Conservation (phyloP, 371 early-diverging fungal genomes). For the Mortierella sp. region DNA sequence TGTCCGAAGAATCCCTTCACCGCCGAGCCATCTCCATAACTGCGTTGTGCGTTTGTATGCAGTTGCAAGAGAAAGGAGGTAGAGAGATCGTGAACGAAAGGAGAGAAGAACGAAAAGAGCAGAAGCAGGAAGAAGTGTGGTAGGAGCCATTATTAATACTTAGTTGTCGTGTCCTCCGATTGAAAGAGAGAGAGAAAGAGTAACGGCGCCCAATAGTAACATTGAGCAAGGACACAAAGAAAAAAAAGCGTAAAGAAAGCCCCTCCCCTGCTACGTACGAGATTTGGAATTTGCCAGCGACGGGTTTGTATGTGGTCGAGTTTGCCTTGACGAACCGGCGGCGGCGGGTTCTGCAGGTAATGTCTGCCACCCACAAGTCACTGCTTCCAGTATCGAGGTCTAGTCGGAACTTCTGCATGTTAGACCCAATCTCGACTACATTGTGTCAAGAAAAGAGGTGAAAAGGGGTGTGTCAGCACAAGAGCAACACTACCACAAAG, state of each 20-base stretch:
- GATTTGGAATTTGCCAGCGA: slow-evolving; percentile 44
- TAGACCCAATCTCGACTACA: slow-evolving; percentile 81
- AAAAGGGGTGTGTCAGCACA: neutral
- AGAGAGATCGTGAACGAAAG: neutral
- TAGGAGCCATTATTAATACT: neutral
- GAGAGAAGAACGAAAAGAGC: neutral
- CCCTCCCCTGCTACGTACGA: slow-evolving; percentile 4
- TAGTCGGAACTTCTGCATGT: slow-evolving; percentile 81
- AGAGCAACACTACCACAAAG: neutral
- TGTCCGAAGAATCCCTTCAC: slow-evolving; percentile 61
- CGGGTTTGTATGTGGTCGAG: slow-evolving; percentile 40
- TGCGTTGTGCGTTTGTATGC: neutral
- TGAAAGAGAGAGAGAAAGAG: neutral
- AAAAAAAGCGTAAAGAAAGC: neutral
- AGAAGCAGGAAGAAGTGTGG: neutral
- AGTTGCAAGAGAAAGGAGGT: neutral
- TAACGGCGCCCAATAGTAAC: neutral
- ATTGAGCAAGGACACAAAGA: neutral
- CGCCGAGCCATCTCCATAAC: slow-evolving; percentile 68
- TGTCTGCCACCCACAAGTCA: slow-evolving; percentile 69
- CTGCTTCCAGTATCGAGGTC: slow-evolving; percentile 92
- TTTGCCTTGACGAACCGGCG: slow-evolving; percentile 29
- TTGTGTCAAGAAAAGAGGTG: too few species aligned
- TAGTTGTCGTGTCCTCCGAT: neutral
- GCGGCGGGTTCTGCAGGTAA: slow-evolving; percentile 32